Evolutionary conservation across 495 filamentous ascomycete species (phyloP).

Genomic region (Achaetomiella virescens): DNA sequence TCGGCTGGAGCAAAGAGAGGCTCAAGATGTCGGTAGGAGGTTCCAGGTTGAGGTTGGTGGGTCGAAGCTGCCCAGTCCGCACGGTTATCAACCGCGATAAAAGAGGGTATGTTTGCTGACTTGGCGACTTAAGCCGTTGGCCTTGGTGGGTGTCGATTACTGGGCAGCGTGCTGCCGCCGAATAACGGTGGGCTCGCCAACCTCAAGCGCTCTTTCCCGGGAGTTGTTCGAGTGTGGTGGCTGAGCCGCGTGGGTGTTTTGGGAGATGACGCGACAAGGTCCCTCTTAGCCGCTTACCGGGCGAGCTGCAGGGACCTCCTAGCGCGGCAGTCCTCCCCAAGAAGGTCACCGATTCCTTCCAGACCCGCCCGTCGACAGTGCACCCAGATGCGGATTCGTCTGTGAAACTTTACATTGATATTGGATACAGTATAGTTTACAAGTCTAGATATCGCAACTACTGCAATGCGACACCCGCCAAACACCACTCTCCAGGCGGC

Average conservation of each 20-base stretch:
- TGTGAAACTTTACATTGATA: neutral
- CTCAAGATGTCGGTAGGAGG: neutral
- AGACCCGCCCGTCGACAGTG: neutral
- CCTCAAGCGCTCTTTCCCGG: neutral
- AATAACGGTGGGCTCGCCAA: neutral
- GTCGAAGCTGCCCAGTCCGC: neutral
- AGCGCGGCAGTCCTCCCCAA: constrained; percentile 3
- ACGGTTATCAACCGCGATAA: neutral
- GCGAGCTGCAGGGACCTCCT: constrained; percentile 6
- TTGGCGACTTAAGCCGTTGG: neutral
- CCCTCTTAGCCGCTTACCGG: constrained; percentile 10
- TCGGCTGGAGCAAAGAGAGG: neutral
- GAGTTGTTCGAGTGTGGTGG: neutral
- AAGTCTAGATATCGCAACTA: constrained; percentile 10
- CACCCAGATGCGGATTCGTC: neutral
- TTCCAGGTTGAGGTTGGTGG: neutral
- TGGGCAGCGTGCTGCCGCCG: neutral
- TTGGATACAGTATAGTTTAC: constrained; percentile 20
- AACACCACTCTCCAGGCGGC: constrained; percentile 11
- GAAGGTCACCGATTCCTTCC: neutral
- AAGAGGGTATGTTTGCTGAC: neutral
- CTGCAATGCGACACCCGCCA: constrained; percentile 1
- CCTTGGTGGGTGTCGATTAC: neutral
- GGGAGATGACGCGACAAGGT: constrained; percentile 11
- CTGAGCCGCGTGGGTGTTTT: constrained; percentile 9